phyloP scores from a whole-genome alignment of 2,329 filamentous ascomycete species.

The Colletotrichum liriopes region DNA sequence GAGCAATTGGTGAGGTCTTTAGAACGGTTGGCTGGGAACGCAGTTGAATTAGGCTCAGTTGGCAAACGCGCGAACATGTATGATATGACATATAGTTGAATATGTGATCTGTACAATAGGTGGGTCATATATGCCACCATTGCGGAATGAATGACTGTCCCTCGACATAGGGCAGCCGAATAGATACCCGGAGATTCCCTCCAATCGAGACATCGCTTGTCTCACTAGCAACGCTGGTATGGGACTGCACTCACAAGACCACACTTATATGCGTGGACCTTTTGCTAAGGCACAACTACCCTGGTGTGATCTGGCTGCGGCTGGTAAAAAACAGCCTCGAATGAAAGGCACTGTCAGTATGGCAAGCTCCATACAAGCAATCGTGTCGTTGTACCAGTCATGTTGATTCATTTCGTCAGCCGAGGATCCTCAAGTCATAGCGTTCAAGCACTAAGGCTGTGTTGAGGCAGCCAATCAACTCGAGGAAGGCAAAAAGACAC shows the following conservation, averaged over 20 bases:
- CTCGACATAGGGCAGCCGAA: background rate
- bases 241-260: no score
- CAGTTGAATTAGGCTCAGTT: slow-evolving; percentile 23
- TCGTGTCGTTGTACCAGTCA: background rate
- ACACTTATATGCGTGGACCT: background rate
- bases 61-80: background rate
- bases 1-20: slow-evolving; percentile 64
- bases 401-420: background rate
- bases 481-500: background rate
- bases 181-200: slow-evolving; percentile 19
- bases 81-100: slow-evolving; percentile 2
- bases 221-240: background rate
- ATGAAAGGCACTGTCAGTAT: background rate
- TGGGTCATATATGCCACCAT: background rate
- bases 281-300: background rate
- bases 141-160: background rate
- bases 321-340: background rate
- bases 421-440: background rate
- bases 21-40: slow-evolving; percentile 41
- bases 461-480: slow-evolving; percentile 1
- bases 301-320: background rate
- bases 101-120: slow-evolving; percentile 23
- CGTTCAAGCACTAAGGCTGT: background rate
- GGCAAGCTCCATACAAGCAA: background rate
- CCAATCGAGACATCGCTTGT: background rate